These are phyloP conservation scores for Fraxinus greggii DNA, from an alignment of 305 asterid species.

Conservation along the genomic window DNA sequence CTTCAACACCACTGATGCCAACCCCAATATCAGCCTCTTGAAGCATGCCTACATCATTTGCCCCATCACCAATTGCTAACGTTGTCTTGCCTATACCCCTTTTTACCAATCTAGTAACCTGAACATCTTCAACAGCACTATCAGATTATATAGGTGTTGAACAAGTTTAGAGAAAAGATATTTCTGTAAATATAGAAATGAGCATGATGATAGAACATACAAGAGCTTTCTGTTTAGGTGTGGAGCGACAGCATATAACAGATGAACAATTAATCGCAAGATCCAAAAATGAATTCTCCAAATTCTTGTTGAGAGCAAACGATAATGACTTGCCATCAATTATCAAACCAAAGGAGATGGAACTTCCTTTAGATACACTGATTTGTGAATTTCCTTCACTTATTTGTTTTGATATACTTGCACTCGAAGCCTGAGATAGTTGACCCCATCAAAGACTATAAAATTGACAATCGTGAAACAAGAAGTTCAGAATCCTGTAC, in stretches of 20 bases:
- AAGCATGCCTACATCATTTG: conserved; percentile 99
- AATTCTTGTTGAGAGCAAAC: conserved; percentile 55
- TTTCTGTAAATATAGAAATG: conserved; percentile 1
- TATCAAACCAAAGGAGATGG: conserved; percentile 64
- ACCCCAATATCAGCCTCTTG: conserved; percentile 98
- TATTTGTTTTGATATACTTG: conserved; percentile 65
- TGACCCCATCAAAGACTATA: conserved; percentile 23
- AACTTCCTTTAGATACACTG: conserved; percentile 47
- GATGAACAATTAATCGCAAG: conserved; percentile 77
- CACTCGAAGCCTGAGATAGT: conserved; percentile 58
- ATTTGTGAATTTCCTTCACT: conserved; percentile 50
- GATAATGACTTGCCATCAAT: conserved; percentile 81
- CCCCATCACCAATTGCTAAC: conserved; percentile 96
- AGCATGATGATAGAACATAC: conserved; percentile 48
- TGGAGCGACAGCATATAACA: conserved; percentile 92
- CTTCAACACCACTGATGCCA: conserved; percentile 95
- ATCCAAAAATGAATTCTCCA: conserved; percentile 66
- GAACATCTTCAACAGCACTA: conserved; percentile 55
- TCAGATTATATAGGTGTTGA: conserved; percentile 41
- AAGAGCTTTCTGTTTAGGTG: conserved; percentile 97
- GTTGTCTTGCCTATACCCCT: conserved; percentile 72
- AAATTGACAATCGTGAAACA: neutral
- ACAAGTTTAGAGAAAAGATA: conserved; percentile 13
- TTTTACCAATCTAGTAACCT: conserved; percentile 96
- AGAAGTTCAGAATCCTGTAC: conserved; percentile 40